Evolutionary conservation across 345 rosid species (phyloP), one percentile per base, ranked within the genome.

Genomic region (Gossypium thurberi): DNA sequence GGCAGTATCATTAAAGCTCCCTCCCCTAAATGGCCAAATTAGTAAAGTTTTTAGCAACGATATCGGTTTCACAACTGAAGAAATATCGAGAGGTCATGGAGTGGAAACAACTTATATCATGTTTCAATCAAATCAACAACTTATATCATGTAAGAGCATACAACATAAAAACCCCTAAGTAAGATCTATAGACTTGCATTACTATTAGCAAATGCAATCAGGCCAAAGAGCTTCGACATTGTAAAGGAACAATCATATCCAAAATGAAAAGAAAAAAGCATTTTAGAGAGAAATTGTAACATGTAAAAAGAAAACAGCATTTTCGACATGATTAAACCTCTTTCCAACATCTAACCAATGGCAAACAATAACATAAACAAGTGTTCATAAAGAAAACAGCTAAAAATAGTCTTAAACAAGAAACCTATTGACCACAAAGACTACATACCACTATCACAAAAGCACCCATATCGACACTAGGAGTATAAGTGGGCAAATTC

Each of bases 381-480:
- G 17, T 13, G 8, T 43, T 52, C 26, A 52, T 50, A 69, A 69
- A 21, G 37, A 23, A 21, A 70, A 12, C 6, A 33, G 6, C 40
- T 33, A 33, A 33, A 4, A 33, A 5, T 33, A 33, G 40, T 33
- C 40, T 33, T 12, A 6, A 15, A 33, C 66, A 15, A 11, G 71
- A 46, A 8, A 33, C 8, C 14, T 53, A 33, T 17, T 12, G 42
- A 13, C 15, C 40, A 15, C 21, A 23, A 37, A 71, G 75, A 75
- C 50, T 62, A 71, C 90, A 77, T 89, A 94, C 97, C 98, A 92
- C 98, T 77, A 95, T 88, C 61, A 95, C 99, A 80, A 90, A 95
- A 1, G 98, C 93, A 48, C 99, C 99, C 99, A 92, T 90, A 87
- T 95, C 98, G 0, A 92, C 98, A 78, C 97, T 92, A 28, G 98